These are phyloP conservation scores for Selenicereus undatus DNA, from an alignment of 148 eudicot species.

Conservation along the genomic window DNA sequence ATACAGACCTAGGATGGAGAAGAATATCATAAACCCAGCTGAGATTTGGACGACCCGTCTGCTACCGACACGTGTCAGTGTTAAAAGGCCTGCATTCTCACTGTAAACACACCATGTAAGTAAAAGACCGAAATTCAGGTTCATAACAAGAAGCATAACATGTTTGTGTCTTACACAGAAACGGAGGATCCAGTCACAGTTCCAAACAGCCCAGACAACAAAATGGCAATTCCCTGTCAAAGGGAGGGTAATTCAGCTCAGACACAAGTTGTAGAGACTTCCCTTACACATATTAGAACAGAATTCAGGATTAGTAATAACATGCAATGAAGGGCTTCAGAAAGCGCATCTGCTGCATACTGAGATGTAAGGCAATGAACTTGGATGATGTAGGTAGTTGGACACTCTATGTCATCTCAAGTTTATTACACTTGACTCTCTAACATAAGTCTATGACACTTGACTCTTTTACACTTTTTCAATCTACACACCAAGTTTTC, in stretches of 20 bases:
- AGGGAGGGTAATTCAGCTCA: neutral
- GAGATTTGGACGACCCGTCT: constrained; percentile 93
- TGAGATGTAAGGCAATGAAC: no score
- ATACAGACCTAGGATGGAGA: constrained; percentile 75
- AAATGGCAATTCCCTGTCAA: constrained; percentile 78
- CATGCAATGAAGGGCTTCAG: no score
- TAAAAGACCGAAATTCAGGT: neutral
- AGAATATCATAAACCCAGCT: constrained; percentile 94
- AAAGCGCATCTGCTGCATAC: no score
- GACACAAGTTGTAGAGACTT: neutral
- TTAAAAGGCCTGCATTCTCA: constrained; percentile 91
- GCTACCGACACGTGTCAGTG: constrained; percentile 90
- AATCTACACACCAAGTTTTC: neutral
- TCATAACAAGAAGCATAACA: neutral
- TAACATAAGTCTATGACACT: neutral
- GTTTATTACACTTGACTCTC: neutral
- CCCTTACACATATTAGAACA: neutral
- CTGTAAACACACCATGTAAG: constrained; percentile 39
- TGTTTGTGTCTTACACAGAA: constrained; percentile 59
- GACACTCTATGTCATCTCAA: neutral
- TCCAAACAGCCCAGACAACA: constrained; percentile 86
- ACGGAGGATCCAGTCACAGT: constrained; percentile 83
- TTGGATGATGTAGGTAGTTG: neutral
- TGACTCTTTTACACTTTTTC: neutral
- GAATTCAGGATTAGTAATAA: neutral